These are phyloP conservation scores for Rhynchosporium graminicola DNA, from an alignment of 2,329 filamentous ascomycete species.

Conservation along the genomic window DNA sequence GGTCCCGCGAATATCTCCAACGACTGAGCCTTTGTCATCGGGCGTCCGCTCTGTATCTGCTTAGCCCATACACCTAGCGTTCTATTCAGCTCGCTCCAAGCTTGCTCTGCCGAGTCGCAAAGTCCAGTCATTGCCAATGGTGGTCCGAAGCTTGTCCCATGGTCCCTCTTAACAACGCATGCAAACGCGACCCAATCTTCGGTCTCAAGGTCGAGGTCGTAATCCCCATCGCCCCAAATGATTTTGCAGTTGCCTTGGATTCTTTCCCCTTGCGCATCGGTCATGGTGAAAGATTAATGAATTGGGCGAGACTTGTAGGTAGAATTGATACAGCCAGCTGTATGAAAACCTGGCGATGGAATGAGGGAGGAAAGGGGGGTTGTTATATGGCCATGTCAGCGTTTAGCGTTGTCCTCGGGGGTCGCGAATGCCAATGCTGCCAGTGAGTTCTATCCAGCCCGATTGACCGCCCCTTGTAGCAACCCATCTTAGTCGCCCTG, in stretches of 20 bases:
- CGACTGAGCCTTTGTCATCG: background rate
- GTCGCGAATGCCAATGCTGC: too few species aligned
- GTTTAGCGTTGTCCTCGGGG: too few species aligned
- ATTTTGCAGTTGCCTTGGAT: conserved; percentile 1
- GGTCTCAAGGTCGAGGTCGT: background rate
- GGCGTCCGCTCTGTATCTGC: background rate
- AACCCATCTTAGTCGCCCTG: too few species aligned
- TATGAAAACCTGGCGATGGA: too few species aligned
- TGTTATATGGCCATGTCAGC: too few species aligned
- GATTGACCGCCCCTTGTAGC: too few species aligned
- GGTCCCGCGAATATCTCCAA: conserved; percentile 2
- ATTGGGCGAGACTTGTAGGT: too few species aligned
- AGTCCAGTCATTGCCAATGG: background rate
- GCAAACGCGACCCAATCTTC: background rate
- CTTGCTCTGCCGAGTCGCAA: background rate
- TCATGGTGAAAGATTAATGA: too few species aligned
- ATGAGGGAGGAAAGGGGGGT: too few species aligned
- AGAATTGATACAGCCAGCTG: too few species aligned
- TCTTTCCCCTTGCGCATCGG: background rate
- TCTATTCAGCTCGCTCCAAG: conserved; percentile 1
- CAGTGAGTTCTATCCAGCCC: too few species aligned
- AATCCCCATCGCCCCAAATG: background rate
- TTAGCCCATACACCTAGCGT: background rate
- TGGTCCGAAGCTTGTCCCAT: background rate
- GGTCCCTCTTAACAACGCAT: background rate